Conservation (phyloP, 176 grass and related monocot genomes). For the Aegilops umbellulata region DNA sequence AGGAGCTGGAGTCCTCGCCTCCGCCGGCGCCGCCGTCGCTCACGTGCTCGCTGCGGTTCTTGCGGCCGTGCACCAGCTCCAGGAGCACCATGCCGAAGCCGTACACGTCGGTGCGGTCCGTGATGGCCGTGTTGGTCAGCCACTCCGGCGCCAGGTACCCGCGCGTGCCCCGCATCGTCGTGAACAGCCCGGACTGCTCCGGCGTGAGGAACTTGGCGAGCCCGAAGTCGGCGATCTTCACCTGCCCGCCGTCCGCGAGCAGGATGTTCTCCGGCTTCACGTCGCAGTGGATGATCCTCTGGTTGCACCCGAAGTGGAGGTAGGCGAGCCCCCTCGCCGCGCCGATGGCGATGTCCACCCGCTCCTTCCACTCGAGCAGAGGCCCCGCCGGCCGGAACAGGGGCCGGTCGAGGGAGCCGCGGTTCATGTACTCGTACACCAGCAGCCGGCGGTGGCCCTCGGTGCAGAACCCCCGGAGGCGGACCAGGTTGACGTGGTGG, state of each 20-base stretch:
- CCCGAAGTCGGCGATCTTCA: slow-evolving; percentile 91
- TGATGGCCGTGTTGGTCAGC: slow-evolving; percentile 76
- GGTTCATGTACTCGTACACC: slow-evolving; percentile 90
- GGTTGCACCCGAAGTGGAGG: slow-evolving; percentile 77
- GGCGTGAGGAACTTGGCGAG: slow-evolving; percentile 69
- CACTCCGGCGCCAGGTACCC: slow-evolving; percentile 88
- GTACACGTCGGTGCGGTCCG: slow-evolving; percentile 76
- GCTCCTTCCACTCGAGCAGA: slow-evolving; percentile 62
- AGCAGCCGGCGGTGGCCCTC: slow-evolving; percentile 62
- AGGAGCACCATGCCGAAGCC: slow-evolving; percentile 87
- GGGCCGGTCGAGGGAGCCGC: slow-evolving; percentile 59
- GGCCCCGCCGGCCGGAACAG: slow-evolving; percentile 40
- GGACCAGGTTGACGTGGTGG: slow-evolving; percentile 84
- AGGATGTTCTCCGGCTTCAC: slow-evolving; percentile 95
- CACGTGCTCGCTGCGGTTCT: slow-evolving; percentile 66
- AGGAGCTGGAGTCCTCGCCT: slow-evolving; percentile 24
- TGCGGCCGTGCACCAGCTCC: slow-evolving; percentile 68
- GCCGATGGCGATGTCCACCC: slow-evolving; percentile 64
- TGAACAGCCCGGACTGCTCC: slow-evolving; percentile 87
- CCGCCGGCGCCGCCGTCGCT: not conserved
- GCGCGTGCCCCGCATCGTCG: slow-evolving; percentile 79
- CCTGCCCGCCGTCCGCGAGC: slow-evolving; percentile 62
- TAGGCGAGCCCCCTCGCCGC: slow-evolving; percentile 80
- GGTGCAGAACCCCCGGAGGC: slow-evolving; percentile 70
- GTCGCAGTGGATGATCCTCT: slow-evolving; percentile 82